Evolutionary conservation across 2,329 filamentous ascomycete species (phyloP).

Genomic region (Pseudodiploospora longispora): DNA sequence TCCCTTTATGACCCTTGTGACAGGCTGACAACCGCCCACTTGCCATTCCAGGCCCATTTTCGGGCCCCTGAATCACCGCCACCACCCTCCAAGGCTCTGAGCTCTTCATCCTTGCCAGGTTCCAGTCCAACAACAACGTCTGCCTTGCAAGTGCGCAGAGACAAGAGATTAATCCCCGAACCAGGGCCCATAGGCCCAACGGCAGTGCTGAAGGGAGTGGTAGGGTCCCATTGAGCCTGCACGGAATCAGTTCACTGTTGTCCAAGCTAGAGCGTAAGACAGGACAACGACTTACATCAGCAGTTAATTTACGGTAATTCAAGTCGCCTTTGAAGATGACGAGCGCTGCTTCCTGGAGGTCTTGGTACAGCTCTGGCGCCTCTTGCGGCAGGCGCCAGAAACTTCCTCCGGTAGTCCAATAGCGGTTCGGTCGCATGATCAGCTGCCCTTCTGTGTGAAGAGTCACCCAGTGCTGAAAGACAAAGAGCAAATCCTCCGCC

Average conservation of each 20-base stretch:
- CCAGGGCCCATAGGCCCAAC: conserved; percentile 77
- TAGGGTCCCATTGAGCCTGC: conserved; percentile 62
- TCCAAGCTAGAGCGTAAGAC: neutral
- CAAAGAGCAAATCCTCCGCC: conserved; percentile 56
- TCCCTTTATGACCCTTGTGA: conserved; percentile 23
- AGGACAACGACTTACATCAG: conserved; percentile 55
- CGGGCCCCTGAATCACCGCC: conserved; percentile 63
- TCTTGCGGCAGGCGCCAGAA: conserved; percentile 78
- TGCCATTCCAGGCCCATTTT: conserved; percentile 92
- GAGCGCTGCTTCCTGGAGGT: conserved; percentile 75
- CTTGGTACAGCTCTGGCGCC: conserved; percentile 60
- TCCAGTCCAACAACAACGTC: conserved; percentile 90
- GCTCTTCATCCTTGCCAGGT: conserved; percentile 71
- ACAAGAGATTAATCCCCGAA: conserved; percentile 76
- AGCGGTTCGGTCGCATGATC: conserved; percentile 71
- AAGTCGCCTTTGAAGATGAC: conserved; percentile 96
- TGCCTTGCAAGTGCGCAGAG: conserved; percentile 90
- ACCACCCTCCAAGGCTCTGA: conserved; percentile 59
- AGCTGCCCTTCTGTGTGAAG: conserved; percentile 80
- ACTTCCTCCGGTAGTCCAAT: conserved; percentile 84
- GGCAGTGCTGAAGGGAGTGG: conserved; percentile 76
- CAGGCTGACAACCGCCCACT: conserved; percentile 80
- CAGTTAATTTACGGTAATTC: conserved; percentile 90
- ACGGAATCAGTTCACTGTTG: neutral
- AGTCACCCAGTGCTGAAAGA: conserved; percentile 74